Base-by-base conservation (phyloP, 2,329 filamentous ascomycete species). In the Penicillium crustosum region DNA sequence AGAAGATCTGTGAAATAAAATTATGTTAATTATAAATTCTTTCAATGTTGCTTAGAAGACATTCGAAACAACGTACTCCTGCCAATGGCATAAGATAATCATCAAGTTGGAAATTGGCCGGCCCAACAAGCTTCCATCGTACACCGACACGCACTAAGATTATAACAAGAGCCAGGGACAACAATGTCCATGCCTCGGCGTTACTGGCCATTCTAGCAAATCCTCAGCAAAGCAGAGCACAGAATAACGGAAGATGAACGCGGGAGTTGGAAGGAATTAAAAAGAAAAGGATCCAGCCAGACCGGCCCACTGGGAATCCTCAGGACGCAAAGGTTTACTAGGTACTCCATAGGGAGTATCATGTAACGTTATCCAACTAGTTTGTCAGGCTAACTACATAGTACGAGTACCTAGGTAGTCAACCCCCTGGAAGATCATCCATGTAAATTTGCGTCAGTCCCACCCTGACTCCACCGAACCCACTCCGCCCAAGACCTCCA, bases 161-260 rank as follows among this genome's bases (percentile, higher is more conserved):
- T 6, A 19, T 58, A 12, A 47, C 17, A 13, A 64, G 21, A n/a
- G 55, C 61, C 33, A 65, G 41, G 25, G 61, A 62, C n/a, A 85
- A 70, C 10, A 86, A 74, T 3, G 79, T 76, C 61, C 79, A 82
- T 3, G 74, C 75, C 65, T 82, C 79, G 27, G 58, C 57, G 17
- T 67, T 63, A 21, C 15, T 21, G 17, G 61, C 21, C 62, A 65
- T 65, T 48, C 12, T 33, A 23, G 25, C 21, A 15, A 42, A 29
- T 44, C 4, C 19, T 45, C 35, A 15, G 31, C 15, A 41, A 48
- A 33, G 6, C 25, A 41, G 31, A 35, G 23, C 17, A 42, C 13
- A 25, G 25, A 31, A 25, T 9, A 6, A 39, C 25, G 15, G 35
- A 29, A 49, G 25, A 27, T 41, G 19, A 38, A 19, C 15, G n/a